Conservation (phyloP, 352 stramenopile genomes). For the Phytophthora colocasiae region DNA sequence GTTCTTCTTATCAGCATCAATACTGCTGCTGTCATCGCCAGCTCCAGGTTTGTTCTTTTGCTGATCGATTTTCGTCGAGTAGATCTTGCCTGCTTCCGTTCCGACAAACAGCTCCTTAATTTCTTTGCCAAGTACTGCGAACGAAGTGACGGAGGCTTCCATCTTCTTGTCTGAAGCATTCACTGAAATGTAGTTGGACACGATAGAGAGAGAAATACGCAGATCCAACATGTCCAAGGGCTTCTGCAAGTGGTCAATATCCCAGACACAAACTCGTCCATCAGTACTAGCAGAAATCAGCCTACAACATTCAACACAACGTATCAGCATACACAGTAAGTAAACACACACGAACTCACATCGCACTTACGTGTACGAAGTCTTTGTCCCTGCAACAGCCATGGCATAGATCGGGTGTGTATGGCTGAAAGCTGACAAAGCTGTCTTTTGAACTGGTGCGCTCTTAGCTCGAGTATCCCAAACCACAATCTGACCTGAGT, state of each 20-base stretch:
- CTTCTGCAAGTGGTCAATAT: slow-evolving; percentile 86
- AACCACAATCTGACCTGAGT: slow-evolving; percentile 87
- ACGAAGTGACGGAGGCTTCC: slow-evolving; percentile 83
- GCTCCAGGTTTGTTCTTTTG: slow-evolving; percentile 70
- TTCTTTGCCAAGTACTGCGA: slow-evolving; percentile 84
- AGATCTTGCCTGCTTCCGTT: slow-evolving; percentile 83
- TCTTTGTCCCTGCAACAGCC: slow-evolving; percentile 84
- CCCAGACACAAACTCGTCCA: slow-evolving; percentile 86
- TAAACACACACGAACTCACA: neutral
- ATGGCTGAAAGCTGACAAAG: slow-evolving; percentile 80
- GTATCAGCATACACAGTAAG: slow-evolving; percentile 9
- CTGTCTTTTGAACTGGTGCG: slow-evolving; percentile 85
- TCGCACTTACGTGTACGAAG: slow-evolving; percentile 72
- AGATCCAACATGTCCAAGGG: slow-evolving; percentile 87
- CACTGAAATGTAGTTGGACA: slow-evolving; percentile 74
- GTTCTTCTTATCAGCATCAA: slow-evolving; percentile 51
- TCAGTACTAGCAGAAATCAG: slow-evolving; percentile 89
- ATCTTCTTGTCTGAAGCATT: slow-evolving; percentile 87
- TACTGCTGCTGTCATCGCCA: slow-evolving; percentile 30
- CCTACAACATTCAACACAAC: slow-evolving; percentile 36
- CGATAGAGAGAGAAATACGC: slow-evolving; percentile 79
- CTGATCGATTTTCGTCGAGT: slow-evolving; percentile 76
- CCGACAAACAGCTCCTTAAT: slow-evolving; percentile 88
- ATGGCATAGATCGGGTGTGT: slow-evolving; percentile 91
- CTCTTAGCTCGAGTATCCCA: slow-evolving; percentile 89